These are phyloP conservation scores for Endogone sp. DNA, from an alignment of 192 early-diverging fungal genomes.

Conservation along the genomic window DNA sequence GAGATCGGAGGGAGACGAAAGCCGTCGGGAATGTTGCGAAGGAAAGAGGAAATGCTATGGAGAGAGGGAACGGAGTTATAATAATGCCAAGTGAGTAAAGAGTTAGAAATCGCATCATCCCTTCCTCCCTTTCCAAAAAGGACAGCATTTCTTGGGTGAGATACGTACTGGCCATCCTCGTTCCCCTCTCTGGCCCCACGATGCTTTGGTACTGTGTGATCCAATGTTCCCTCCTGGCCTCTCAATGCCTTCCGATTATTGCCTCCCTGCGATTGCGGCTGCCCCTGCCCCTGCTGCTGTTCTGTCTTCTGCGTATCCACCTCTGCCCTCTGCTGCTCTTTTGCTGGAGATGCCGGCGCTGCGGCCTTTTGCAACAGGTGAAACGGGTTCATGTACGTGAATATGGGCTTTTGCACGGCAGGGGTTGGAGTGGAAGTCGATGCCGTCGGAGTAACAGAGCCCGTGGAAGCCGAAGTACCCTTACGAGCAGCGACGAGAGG, in stretches of 20 bases:
- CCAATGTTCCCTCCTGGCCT: neutral
- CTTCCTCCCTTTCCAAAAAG: too few species aligned
- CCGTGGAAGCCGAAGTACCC: constrained; percentile 3
- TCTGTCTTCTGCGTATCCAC: neutral
- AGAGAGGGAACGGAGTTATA: neutral
- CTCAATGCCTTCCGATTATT: neutral
- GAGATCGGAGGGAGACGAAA: constrained; percentile 22
- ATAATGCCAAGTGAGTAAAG: too few species aligned
- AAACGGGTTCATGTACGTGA: constrained; percentile 46
- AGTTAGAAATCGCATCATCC: too few species aligned
- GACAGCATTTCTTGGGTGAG: too few species aligned
- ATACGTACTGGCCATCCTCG: neutral
- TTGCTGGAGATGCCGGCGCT: neutral
- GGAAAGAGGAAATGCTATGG: neutral
- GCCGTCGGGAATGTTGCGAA: constrained; percentile 36
- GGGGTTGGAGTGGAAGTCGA: constrained; percentile 21
- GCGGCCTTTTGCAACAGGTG: constrained; percentile 29
- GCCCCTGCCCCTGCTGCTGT: neutral
- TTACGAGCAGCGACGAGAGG: neutral
- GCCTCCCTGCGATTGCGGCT: neutral
- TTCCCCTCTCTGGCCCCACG: neutral
- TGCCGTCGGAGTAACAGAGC: constrained; percentile 17
- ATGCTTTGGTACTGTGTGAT: neutral
- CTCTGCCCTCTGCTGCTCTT: neutral
- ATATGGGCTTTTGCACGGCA: constrained; percentile 23